phyloP scores from a whole-genome alignment of 163 green algal species.

The Chlorella variabilis region DNA sequence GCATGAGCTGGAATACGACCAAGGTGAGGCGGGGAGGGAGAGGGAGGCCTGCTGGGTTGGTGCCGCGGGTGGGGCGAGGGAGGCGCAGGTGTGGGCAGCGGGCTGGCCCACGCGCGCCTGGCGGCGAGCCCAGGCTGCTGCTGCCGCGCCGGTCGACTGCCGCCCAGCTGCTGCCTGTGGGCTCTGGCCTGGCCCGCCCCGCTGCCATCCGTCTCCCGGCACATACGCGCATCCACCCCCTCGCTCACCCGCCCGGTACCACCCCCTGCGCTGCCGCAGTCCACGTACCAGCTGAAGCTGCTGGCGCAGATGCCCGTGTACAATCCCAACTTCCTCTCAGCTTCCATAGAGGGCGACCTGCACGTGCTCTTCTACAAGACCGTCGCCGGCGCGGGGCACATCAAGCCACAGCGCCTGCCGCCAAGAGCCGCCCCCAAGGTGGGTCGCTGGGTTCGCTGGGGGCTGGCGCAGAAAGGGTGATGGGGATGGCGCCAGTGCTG shows the following conservation, averaged over 20 bases:
- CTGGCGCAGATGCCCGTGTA: constrained; percentile 55
- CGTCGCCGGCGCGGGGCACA: constrained; percentile 47
- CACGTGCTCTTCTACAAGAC: constrained; percentile 64
- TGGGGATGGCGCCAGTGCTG: no score
- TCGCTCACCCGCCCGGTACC: no score
- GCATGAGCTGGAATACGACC: constrained; percentile 67
- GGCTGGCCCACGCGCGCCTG: no score
- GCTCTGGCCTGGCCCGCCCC: no score
- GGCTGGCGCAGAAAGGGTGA: no score
- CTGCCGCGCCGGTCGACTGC: no score
- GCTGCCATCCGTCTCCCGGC: no score
- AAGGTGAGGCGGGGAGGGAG: constrained; percentile 16
- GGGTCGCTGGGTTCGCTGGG: neutral
- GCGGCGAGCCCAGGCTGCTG: no score
- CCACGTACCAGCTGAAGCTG: constrained; percentile 65
- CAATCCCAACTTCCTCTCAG: constrained; percentile 70
- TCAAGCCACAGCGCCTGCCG: constrained; percentile 31
- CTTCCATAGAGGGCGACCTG: constrained; percentile 51
- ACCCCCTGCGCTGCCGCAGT: neutral
- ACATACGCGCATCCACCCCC: no score
- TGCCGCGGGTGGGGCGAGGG: neutral
- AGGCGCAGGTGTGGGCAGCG: neutral
- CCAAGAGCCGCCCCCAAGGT: constrained; percentile 42
- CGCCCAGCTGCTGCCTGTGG: no score
- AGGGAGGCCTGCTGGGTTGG: neutral